Conservation (phyloP, 148 eudicot genomes). For the Beta vulgaris region DNA sequence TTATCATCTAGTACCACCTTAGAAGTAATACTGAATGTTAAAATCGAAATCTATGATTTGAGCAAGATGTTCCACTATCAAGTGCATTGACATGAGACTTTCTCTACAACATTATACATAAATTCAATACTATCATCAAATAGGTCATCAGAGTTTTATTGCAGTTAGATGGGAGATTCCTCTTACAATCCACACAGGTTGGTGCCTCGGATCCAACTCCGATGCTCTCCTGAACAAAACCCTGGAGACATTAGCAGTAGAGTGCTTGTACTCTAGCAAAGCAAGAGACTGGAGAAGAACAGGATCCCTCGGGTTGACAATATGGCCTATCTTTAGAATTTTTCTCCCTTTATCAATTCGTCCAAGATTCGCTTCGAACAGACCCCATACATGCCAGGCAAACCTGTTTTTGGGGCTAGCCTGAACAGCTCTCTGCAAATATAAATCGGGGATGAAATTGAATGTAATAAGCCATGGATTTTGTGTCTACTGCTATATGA, state of each 20-base stretch:
- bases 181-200: constrained; percentile 96
- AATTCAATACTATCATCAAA: too few relatives aligned
- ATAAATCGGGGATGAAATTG: background rate
- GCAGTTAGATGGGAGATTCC: background rate
- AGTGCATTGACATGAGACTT: too few relatives aligned
- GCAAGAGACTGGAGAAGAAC: constrained; percentile 94
- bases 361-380: constrained; percentile 75
- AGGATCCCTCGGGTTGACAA: constrained; percentile 93
- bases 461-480: background rate
- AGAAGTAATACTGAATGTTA: too few relatives aligned
- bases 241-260: constrained; percentile 73
- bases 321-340: constrained; percentile 81
- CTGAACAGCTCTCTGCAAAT: constrained; percentile 75
- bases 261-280: constrained; percentile 69
- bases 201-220: constrained; percentile 79
- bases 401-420: constrained; percentile 98
- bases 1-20: too few relatives aligned
- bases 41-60: too few relatives aligned
- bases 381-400: constrained; percentile 99
- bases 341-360: constrained; percentile 63
- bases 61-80: too few relatives aligned
- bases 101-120: too few relatives aligned
- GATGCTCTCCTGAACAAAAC: constrained; percentile 75
- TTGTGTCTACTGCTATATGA: background rate
- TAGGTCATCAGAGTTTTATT: background rate